Evolutionary conservation across 257 asterid genomes (phyloP).

Genomic region (Capsicum pubescens): DNA sequence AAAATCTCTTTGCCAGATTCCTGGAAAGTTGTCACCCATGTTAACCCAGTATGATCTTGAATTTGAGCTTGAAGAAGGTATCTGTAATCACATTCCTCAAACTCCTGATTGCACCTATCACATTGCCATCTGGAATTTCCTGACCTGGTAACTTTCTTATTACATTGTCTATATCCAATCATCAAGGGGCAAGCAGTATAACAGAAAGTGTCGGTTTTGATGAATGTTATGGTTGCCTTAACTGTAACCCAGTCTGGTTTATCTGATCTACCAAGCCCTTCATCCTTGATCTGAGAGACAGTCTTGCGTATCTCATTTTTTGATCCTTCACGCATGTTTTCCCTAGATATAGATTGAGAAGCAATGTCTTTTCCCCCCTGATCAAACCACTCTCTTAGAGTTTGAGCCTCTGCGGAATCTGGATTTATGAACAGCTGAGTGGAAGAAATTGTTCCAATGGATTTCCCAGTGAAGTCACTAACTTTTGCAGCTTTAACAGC

Average conservation of each 20-base stretch:
- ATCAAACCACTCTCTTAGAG: constrained; percentile 75
- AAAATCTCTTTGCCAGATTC: constrained; percentile 88
- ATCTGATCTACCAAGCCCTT: constrained; percentile 92
- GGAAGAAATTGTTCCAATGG: constrained; percentile 80
- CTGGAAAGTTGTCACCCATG: constrained; percentile 98
- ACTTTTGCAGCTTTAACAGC: constrained; percentile 96
- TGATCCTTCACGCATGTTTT: constrained; percentile 60
- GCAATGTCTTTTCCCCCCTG: constrained; percentile 73
- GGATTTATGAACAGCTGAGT: constrained; percentile 90
- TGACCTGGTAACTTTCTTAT: constrained; percentile 72
- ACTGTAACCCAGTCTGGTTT: constrained; percentile 95
- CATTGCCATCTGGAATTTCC: constrained; percentile 83
- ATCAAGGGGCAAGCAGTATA: constrained; percentile 94
- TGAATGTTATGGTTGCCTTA: constrained; percentile 76
- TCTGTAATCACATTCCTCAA: constrained; percentile 86
- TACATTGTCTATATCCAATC: constrained; percentile 94
- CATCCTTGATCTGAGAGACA: constrained; percentile 79
- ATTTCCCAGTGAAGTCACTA: constrained; percentile 86
- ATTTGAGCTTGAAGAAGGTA: constrained; percentile 92
- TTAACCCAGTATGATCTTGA: constrained; percentile 82
- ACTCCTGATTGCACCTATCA: constrained; percentile 85
- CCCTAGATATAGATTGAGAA: constrained; percentile 80
- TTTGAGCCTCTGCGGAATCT: constrained; percentile 66
- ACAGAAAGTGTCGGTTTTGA: constrained; percentile 81
- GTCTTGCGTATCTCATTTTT: constrained; percentile 75